Conservation (phyloP, 805 yeast species). For the Kluyveromyces lactis region DNA sequence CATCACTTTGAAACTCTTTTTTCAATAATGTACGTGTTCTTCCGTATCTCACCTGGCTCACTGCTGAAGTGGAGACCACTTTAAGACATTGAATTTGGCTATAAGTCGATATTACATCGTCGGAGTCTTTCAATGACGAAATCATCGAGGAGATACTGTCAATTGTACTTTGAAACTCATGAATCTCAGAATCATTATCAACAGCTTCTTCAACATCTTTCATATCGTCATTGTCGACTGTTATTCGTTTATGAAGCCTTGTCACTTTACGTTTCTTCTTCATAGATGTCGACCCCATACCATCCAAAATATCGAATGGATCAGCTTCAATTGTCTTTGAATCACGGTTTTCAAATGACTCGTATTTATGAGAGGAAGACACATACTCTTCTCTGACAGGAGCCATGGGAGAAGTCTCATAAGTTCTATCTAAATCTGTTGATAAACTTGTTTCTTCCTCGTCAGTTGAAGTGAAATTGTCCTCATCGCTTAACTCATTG, state of each 20-base stretch:
- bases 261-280: slow-evolving; percentile 14
- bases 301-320: slow-evolving; percentile 20
- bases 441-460: neutral
- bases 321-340: slow-evolving; percentile 5
- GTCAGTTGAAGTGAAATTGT: neutral
- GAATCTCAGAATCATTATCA: neutral
- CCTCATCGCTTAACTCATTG: neutral
- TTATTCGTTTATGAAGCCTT: neutral
- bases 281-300: slow-evolving; percentile 3
- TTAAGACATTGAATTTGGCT: neutral
- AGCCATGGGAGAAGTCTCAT: neutral
- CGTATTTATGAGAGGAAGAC: no score
- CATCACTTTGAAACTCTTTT: neutral
- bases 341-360: no score
- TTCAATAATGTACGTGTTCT: slow-evolving; percentile 17
- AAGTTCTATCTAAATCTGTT: neutral
- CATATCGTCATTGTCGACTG: neutral
- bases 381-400: neutral
- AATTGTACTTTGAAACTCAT: slow-evolving; percentile 8
- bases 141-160: slow-evolving; percentile 6
- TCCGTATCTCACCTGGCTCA: slow-evolving; percentile 10
- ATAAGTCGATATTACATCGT: slow-evolving; percentile 4
- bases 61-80: neutral
- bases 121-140: slow-evolving; percentile 6
- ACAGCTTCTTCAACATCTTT: neutral